phyloP scores from a whole-genome alignment of 2,329 filamentous ascomycete genomes.

The Sporothrix protearum region DNA sequence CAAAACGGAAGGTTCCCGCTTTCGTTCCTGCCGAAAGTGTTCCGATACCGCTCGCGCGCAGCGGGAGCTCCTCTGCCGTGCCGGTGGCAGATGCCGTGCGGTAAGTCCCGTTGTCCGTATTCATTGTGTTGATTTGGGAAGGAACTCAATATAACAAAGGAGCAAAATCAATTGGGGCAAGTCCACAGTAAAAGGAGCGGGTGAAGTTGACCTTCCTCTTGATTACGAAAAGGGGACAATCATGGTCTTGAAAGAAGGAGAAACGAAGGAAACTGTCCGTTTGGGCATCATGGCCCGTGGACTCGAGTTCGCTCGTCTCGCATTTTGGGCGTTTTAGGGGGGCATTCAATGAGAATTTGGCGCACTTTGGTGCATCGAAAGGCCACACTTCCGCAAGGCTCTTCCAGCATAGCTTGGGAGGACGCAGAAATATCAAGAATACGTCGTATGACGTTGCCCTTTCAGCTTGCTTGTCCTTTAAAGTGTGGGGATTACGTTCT shows the following conservation, averaged over 20 bases:
- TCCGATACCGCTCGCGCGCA: not conserved
- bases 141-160: not conserved
- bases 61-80: slow-evolving; percentile 4
- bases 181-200: not conserved
- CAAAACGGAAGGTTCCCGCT: not conserved
- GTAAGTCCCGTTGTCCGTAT: not conserved
- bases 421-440: no score
- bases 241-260: not conserved
- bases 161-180: not conserved
- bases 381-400: not conserved
- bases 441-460: not conserved
- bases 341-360: not conserved
- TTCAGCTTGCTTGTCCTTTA: not conserved
- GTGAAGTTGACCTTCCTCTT: not conserved
- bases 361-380: not conserved
- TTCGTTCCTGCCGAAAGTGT: slow-evolving; percentile 5
- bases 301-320: not conserved
- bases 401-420: not conserved
- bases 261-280: not conserved
- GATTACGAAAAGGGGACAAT: not conserved
- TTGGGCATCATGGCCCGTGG: not conserved
- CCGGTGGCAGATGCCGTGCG: not conserved
- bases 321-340: not conserved
- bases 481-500: not conserved
- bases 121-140: not conserved